These are phyloP conservation scores for Vinca minor DNA, from an alignment of 257 asterid genomes.

Conservation along the genomic window DNA sequence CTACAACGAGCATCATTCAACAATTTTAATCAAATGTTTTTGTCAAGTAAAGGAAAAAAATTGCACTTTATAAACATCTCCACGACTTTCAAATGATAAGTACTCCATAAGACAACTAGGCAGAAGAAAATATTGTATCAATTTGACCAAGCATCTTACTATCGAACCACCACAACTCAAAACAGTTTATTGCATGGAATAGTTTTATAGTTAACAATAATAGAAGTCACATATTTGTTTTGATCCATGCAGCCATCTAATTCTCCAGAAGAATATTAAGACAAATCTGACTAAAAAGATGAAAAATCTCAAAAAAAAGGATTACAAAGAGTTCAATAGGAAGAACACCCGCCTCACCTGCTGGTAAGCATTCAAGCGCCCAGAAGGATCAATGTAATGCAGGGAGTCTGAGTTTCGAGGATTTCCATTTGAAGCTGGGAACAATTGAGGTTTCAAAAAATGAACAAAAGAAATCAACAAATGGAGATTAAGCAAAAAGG, in stretches of 20 bases:
- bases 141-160: not conserved
- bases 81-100: not conserved
- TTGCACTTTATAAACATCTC: conserved; percentile 1
- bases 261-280: not conserved
- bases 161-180: not conserved
- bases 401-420: conserved; percentile 49
- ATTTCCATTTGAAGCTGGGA: conserved; percentile 59
- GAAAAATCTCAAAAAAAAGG: no score
- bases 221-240: not conserved
- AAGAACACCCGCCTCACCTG: conserved; percentile 33
- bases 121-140: not conserved
- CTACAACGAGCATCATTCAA: conserved; percentile 25
- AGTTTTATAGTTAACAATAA: not conserved
- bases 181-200: not conserved
- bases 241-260: not conserved
- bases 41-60: not conserved
- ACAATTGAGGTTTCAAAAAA: conserved; percentile 13
- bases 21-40: not conserved
- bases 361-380: conserved; percentile 63
- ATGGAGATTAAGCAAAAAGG: not conserved
- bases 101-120: not conserved
- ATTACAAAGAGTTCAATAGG: not conserved
- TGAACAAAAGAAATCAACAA: conserved; percentile 7
- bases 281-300: not conserved
- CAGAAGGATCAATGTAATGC: conserved; percentile 60